A percentile compares a stretch with the other conserved stretches of the same genome.
Conservation (phyloP, 495 filamentous ascomycete species). For the Xylaria venustula region DNA sequence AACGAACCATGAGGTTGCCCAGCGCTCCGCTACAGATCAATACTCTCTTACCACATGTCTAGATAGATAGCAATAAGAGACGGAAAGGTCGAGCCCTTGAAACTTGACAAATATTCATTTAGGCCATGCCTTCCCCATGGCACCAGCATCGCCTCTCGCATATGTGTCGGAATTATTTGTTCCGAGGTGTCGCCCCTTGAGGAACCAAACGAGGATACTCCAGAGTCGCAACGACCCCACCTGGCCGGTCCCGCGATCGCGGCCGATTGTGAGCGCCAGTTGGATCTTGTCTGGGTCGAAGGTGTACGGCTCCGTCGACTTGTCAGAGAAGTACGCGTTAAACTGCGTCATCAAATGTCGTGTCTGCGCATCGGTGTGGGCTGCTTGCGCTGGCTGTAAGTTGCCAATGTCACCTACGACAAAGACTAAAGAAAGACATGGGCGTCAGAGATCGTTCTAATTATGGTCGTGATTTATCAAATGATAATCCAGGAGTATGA, state of each 20-base stretch:
- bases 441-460: neutral
- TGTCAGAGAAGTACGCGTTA: slow-evolving; percentile 19
- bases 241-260: slow-evolving; percentile 48
- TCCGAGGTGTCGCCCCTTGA: slow-evolving; percentile 43
- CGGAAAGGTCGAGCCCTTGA: no score
- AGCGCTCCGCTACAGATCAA: neutral
- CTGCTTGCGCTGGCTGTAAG: slow-evolving; percentile 24
- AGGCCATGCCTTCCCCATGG: slow-evolving; percentile 12
- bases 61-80: no score
- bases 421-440: slow-evolving; percentile 23
- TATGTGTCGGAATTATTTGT: slow-evolving; percentile 22
- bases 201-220: slow-evolving; percentile 41
- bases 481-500: no score
- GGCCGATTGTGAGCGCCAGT: slow-evolving; percentile 30
- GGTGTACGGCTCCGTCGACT: slow-evolving; percentile 18
- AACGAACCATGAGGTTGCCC: no score
- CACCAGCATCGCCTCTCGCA: slow-evolving; percentile 19
- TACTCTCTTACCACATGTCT: no score
- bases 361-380: slow-evolving; percentile 15
- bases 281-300: slow-evolving; percentile 17
- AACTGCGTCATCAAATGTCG: slow-evolving; percentile 31
- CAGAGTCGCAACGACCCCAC: slow-evolving; percentile 44
- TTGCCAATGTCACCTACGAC: slow-evolving; percentile 41
- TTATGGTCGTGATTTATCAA: no score
- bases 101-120: no score